Percentiles rank a stretch among this genome's conserved stretches.
Conservation (phyloP, 345 rosid species). For the Noccaea caerulescens region DNA sequence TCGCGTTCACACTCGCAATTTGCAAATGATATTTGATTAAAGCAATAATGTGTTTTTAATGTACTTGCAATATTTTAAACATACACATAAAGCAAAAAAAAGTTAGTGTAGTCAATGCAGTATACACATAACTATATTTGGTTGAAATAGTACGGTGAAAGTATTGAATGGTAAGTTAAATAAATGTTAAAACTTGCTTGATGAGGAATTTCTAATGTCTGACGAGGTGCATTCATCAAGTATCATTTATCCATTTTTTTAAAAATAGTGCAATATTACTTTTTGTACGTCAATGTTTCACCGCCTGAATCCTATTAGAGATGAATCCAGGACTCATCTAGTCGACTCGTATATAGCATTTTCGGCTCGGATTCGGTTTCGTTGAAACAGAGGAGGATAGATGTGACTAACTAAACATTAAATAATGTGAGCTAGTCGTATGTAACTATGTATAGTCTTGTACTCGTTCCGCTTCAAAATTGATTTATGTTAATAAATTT, state of each 20-base stretch:
- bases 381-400: neutral
- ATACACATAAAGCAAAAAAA: neutral
- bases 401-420: slow-evolving; percentile 12
- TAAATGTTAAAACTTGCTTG: neutral
- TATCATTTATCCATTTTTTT: neutral
- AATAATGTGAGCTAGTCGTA: neutral
- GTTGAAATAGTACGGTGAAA: slow-evolving; percentile 25
- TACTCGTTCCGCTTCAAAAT: too few relatives aligned
- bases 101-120: neutral
- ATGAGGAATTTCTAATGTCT: neutral
- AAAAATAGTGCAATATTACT: neutral
- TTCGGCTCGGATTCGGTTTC: slow-evolving; percentile 13
- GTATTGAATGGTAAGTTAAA: slow-evolving; percentile 11
- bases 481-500: too few relatives aligned
- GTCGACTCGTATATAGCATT: neutral
- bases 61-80: neutral
- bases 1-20: neutral
- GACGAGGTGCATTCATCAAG: neutral
- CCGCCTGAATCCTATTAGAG: neutral
- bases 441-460: neutral
- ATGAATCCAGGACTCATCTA: slow-evolving; percentile 12
- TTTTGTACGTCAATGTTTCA: slow-evolving; percentile 4
- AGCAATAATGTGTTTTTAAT: neutral
- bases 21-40: neutral
- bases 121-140: neutral